Conservation (phyloP, 371 early-diverging fungal genomes). For the Apophysomyces trapeziformis region DNA sequence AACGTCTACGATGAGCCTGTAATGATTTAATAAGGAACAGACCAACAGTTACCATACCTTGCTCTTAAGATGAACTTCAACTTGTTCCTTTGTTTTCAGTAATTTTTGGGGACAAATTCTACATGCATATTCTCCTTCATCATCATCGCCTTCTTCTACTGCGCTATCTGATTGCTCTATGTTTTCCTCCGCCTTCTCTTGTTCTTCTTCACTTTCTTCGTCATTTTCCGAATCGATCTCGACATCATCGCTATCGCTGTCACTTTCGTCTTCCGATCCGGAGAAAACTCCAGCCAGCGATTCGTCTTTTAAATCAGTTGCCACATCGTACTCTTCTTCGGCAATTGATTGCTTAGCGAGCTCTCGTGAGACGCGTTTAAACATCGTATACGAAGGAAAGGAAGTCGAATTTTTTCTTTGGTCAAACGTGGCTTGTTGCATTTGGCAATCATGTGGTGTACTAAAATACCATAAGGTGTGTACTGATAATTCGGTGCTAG, state of each 20-base stretch:
- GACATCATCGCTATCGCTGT: conserved; percentile 14
- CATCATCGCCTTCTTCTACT: conserved; percentile 15
- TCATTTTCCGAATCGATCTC: conserved; percentile 15
- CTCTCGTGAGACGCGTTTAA: conserved; percentile 44
- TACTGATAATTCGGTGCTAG: too few relatives aligned
- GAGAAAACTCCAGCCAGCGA: conserved; percentile 37
- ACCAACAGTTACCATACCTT: conserved; percentile 17
- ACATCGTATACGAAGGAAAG: conserved; percentile 28
- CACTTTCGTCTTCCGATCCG: conserved; percentile 15
- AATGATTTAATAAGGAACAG: not conserved
- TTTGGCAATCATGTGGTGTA: too few relatives aligned
- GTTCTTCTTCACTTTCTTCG: conserved; percentile 12
- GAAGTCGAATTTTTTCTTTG: not conserved
- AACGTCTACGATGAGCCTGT: not conserved
- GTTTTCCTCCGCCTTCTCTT: conserved; percentile 21
- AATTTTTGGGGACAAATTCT: conserved; percentile 33
- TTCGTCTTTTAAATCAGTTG: conserved; percentile 27
- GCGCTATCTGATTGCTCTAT: conserved; percentile 12
- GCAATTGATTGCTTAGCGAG: conserved; percentile 45
- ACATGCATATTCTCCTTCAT: conserved; percentile 27
- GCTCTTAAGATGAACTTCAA: conserved; percentile 31
- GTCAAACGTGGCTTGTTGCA: too few relatives aligned
- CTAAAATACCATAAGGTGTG: too few relatives aligned
- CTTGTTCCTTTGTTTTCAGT: conserved; percentile 23
- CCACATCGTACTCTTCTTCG: conserved; percentile 29